phyloP scores from a whole-genome alignment of 441 rosid species.

The Flueggea neowawraea region DNA sequence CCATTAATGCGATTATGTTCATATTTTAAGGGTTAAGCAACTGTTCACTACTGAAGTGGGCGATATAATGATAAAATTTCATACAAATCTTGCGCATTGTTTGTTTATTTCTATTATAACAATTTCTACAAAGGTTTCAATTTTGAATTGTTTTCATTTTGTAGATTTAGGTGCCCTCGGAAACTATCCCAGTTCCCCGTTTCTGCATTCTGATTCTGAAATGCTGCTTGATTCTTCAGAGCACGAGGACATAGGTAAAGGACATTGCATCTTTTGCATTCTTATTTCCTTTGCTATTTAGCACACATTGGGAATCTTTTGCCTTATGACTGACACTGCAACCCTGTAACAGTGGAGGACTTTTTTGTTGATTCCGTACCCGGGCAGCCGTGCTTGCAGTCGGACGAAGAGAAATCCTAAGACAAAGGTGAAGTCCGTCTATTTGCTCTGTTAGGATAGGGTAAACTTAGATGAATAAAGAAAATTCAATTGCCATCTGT shows the following conservation, averaged over 20 bases:
- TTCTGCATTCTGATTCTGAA: conserved; percentile 96
- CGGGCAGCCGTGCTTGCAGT: conserved; percentile 61
- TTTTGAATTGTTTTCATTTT: conserved; percentile 4
- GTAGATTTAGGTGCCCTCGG: conserved; percentile 92
- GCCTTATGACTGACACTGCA: conserved; percentile 1
- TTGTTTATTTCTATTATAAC: background rate
- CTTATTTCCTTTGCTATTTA: background rate
- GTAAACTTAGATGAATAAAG: conserved; percentile 30
- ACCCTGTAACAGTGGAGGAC: conserved; percentile 64
- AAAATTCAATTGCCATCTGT: conserved; percentile 21
- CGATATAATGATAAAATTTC: too few species aligned
- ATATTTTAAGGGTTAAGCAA: too few species aligned
- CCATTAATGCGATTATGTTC: too few species aligned
- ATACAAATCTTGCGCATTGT: background rate
- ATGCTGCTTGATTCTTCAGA: conserved; percentile 93
- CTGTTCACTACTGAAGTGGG: too few species aligned
- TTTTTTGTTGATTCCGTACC: conserved; percentile 89
- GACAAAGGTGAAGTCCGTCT: conserved; percentile 25
- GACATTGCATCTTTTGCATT: too few species aligned
- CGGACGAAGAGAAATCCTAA: conserved; percentile 74
- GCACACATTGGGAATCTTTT: background rate
- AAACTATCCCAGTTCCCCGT: conserved; percentile 93
- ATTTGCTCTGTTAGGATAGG: conserved; percentile 27
- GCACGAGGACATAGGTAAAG: conserved; percentile 85
- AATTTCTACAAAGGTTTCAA: conserved; percentile 7